Evolutionary conservation across 2,329 filamentous ascomycete genomes (phyloP).

Genomic region (Cercospora brassicicola): DNA sequence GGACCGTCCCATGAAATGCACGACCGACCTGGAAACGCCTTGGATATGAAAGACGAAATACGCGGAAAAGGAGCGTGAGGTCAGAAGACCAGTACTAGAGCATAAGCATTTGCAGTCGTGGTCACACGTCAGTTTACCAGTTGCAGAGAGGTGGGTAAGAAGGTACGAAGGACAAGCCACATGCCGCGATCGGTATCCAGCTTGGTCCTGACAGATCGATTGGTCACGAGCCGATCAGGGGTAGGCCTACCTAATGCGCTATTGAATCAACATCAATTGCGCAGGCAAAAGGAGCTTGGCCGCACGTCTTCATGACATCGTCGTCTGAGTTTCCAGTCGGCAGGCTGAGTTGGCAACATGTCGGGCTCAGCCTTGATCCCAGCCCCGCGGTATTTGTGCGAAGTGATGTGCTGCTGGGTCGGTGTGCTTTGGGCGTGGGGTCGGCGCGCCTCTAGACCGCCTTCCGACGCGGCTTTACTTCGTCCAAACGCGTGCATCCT

Average conservation of each 20-base stretch:
- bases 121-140: not conserved
- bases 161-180: conserved; percentile 8
- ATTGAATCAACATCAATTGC: conserved; percentile 6
- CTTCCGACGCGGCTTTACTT: not conserved
- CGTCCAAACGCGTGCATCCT: not conserved
- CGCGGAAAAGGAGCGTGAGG: conserved; percentile 12
- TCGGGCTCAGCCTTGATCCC: not conserved
- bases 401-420: not conserved
- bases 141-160: not conserved
- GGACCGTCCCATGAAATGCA: conserved; percentile 10
- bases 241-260: not conserved
- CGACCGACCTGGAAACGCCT: not conserved
- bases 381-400: not conserved
- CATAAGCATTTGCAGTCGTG: not conserved
- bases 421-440: not conserved
- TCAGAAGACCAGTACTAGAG: conserved; percentile 17
- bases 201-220: not conserved
- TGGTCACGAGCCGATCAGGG: conserved; percentile 7
- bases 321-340: not conserved
- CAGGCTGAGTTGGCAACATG: not conserved
- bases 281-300: conserved; percentile 11
- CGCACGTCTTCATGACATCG: conserved; percentile 10
- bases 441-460: not conserved
- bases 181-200: not conserved
- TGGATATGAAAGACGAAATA: not conserved